These are phyloP conservation scores for Medakamo hakoo DNA, from an alignment of 139 green algal species.

Conservation along the genomic window DNA sequence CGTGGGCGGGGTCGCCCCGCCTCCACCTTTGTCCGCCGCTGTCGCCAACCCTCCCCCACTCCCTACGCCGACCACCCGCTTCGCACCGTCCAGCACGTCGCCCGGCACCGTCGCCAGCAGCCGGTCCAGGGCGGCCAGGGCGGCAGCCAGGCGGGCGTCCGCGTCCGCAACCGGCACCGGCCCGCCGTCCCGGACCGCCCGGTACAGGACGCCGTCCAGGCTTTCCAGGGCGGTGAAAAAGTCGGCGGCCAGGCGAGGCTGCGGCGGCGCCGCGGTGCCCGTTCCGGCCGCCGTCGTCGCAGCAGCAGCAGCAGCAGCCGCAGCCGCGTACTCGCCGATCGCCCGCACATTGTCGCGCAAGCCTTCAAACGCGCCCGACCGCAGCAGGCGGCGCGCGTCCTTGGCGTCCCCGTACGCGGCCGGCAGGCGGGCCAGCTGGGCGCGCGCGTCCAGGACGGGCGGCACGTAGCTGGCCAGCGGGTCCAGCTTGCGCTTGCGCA, in stretches of 20 bases:
- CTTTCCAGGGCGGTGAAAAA: slow-evolving; percentile 17
- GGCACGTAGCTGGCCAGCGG: slow-evolving; percentile 17
- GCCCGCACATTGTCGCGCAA: slow-evolving; percentile 11
- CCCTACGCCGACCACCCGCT: slow-evolving; percentile 1
- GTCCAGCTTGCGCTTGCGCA: slow-evolving; percentile 21
- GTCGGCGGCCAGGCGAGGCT: slow-evolving; percentile 3
- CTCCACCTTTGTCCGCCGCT: too few species aligned
- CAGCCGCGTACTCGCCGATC: slow-evolving; percentile 17
- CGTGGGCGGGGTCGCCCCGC: too few species aligned
- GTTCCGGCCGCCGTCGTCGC: slow-evolving; percentile 1
- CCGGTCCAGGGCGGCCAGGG: slow-evolving; percentile 12
- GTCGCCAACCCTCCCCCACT: neutral
- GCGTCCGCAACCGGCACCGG: too few species aligned
- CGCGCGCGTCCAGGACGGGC: slow-evolving; percentile 12
- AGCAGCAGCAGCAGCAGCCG: too few species aligned
- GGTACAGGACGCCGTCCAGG: slow-evolving; percentile 9
- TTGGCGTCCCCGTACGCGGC: slow-evolving; percentile 6
- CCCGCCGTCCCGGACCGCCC: neutral
- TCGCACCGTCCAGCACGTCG: neutral
- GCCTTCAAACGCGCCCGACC: slow-evolving; percentile 16
- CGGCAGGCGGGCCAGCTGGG: slow-evolving; percentile 8
- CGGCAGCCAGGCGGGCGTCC: neutral
- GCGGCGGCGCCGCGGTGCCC: slow-evolving; percentile 2
- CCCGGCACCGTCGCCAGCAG: slow-evolving; percentile 4
- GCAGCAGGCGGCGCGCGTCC: slow-evolving; percentile 10